Evolutionary conservation across 1,284 basidiomycete species (phyloP), one percentile per base, ranked within the genome.

Genomic region (Entoloma clypeatum): DNA sequence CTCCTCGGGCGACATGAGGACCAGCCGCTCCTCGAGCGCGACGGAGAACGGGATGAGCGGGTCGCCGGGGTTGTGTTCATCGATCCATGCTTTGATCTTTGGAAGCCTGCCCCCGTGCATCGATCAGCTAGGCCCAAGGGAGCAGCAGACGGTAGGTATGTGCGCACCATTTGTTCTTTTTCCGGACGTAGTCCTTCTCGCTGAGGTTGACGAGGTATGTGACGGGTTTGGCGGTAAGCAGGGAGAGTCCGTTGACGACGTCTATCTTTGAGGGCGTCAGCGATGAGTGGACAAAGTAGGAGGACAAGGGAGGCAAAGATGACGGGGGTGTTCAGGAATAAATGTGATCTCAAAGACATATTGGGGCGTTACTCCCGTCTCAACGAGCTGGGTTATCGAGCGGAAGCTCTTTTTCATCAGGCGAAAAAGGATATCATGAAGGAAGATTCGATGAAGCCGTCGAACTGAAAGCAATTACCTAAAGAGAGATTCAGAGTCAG

Each of bases 41-140:
- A 99, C 96, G 16, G 92, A 96, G 75, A 99, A 98, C 8, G 96
- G 96, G 55, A 99, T 97, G 51, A 99, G 78, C 17, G 80, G 77
- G 60, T 99, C 96, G 45, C 96, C 96, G 1, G 94, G 84, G 71
- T 98, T 99, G 74, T 98, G 81, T 59, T 85, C 77, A 69, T 99
- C 94, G 58, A 99, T 97, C 95, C 96, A 99, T 18, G 72, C 88
- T 66, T 98, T 97, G 77, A 99, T 99, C 72, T 97, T 97, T 17
- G 94, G 77, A 19, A 99, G 71, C 86, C 85, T 87, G 47, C 16
- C n/a, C n/a, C n/a, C n/a, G 21, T 23, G 49, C 11, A 29, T 26
- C 19, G 10, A 31, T 11, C 11, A 13, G 13, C 13, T 7, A 39
- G 6, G 13, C 9, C 17, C 17, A 11, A 36, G 30, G 9, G 16